Evolutionary conservation across 352 stramenopile genomes (phyloP).

Genomic region (Globisporangium spinosum): DNA sequence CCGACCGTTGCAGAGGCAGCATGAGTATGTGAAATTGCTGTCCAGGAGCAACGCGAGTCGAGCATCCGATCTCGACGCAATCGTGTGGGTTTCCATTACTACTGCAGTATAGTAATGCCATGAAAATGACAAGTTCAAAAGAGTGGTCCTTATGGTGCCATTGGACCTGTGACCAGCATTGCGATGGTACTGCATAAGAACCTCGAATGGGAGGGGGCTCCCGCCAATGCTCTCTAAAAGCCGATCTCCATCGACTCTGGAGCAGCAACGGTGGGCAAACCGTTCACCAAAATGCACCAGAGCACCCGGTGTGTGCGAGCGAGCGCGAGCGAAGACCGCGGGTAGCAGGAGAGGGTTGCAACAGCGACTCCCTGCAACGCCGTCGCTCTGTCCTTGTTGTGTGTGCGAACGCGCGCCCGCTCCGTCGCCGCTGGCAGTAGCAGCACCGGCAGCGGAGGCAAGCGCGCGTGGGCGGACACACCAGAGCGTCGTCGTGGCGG

Average conservation of each 20-base stretch:
- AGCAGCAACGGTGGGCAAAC: slow-evolving; percentile 3
- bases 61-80: too few species aligned
- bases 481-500: neutral
- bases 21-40: too few species aligned
- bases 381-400: neutral
- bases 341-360: neutral
- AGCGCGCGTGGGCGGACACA: neutral
- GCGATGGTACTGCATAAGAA: neutral
- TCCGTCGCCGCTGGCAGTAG: neutral
- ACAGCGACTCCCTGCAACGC: slow-evolving; percentile 3
- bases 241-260: slow-evolving; percentile 3
- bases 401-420: neutral
- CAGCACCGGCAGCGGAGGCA: neutral
- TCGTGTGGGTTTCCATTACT: too few species aligned
- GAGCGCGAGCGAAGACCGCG: neutral
- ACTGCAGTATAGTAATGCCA: too few species aligned
- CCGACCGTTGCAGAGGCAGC: too few species aligned
- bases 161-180: too few species aligned
- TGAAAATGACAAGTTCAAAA: neutral
- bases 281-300: neutral
- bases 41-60: too few species aligned
- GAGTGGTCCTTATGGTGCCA: neutral
- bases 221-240: slow-evolving; percentile 4
- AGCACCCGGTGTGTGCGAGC: neutral
- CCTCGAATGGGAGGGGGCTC: neutral